phyloP scores from a whole-genome alignment of 73 alveolate species.

The Paramecium sexaurelia region DNA sequence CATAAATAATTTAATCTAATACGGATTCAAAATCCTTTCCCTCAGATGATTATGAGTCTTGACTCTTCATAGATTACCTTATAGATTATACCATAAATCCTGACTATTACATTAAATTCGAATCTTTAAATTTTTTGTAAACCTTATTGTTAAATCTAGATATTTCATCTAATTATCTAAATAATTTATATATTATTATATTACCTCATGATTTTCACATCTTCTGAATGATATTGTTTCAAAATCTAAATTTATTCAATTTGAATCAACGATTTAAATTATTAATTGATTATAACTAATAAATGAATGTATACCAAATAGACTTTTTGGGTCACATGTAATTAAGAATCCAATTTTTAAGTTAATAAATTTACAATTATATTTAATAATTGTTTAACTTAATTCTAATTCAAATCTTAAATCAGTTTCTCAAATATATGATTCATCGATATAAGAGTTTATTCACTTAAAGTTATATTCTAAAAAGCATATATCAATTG shows the following conservation, averaged over 20 bases:
- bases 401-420: neutral
- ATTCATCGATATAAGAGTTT: neutral
- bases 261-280: neutral
- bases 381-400: neutral
- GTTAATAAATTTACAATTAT: neutral
- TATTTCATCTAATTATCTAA: constrained; percentile 34
- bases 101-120: neutral
- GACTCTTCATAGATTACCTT: neutral
- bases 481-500: neutral
- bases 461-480: neutral
- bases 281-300: neutral
- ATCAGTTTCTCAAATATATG: neutral
- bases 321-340: neutral
- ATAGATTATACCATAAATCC: constrained; percentile 1
- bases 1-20: neutral
- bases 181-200: neutral
- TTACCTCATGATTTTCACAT: constrained; percentile 31
- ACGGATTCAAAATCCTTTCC: constrained; percentile 16
- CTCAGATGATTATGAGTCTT: neutral
- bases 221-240: neutral
- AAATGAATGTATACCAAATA: constrained; percentile 22
- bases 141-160: neutral
- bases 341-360: neutral
- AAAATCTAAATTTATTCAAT: neutral
- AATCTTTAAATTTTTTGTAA: neutral